A percentile compares a stretch with the other conserved stretches of the same genome.
phyloP scores from a whole-genome alignment of 2,329 filamentous ascomycete genomes.

The Diaporthe citrichinensis region DNA sequence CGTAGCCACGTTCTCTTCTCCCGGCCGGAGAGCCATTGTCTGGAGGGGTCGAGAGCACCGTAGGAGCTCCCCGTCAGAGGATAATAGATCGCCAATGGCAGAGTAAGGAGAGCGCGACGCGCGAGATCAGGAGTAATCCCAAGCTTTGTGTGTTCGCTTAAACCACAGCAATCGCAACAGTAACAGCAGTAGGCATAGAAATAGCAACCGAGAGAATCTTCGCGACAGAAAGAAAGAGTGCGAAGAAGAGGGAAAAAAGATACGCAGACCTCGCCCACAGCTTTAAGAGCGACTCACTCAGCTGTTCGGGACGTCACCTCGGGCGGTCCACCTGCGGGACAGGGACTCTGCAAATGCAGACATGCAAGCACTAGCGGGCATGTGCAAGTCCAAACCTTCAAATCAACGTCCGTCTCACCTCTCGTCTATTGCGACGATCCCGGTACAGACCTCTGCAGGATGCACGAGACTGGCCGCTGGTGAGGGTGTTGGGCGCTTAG shows the following conservation, averaged over 20 bases:
- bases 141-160: neutral
- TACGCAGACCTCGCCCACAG: neutral
- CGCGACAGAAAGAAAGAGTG: neutral
- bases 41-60: neutral
- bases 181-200: neutral
- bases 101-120: neutral
- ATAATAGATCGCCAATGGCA: neutral
- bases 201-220: neutral
- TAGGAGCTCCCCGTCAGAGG: neutral
- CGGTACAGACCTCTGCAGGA: constrained; percentile 29
- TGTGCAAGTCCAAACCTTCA: constrained; percentile 32
- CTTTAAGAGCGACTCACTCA: constrained; percentile 31
- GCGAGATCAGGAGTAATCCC: neutral
- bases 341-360: constrained; percentile 13
- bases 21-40: constrained; percentile 59
- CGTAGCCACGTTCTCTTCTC: constrained; percentile 63
- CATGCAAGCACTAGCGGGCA: constrained; percentile 37
- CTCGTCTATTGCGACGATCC: constrained; percentile 20
- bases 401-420: constrained; percentile 33
- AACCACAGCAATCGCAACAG: neutral
- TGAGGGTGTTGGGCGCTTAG: constrained; percentile 40
- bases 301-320: constrained; percentile 28
- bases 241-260: neutral
- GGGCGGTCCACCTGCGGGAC: constrained; percentile 25
- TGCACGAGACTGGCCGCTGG: constrained; percentile 30